A percentile compares a stretch with the other conserved stretches of the same genome.
Conservation (phyloP, 352 stramenopile species). For the Pythium scleroteichum region DNA sequence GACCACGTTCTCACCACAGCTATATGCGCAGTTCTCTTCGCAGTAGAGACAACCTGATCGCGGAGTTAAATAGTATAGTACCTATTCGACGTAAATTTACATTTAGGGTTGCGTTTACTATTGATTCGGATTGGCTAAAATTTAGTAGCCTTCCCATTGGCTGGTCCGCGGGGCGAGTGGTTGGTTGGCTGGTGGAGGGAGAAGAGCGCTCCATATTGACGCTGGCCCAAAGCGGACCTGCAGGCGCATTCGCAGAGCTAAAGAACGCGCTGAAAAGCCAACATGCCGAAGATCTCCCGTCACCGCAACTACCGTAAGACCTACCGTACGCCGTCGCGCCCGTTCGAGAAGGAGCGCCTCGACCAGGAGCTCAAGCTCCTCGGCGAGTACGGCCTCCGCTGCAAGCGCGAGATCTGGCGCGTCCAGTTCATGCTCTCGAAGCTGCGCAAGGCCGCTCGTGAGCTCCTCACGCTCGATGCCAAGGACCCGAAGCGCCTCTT, state of each 20-base stretch:
- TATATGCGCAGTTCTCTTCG: no score
- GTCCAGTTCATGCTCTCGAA: constrained; percentile 99
- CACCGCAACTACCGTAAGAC: constrained; percentile 96
- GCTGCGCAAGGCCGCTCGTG: constrained; percentile 98
- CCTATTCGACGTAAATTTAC: neutral
- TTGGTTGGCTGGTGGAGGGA: constrained; percentile 33
- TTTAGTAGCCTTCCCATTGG: constrained; percentile 2
- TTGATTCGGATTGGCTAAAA: constrained; percentile 11
- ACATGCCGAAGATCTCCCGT: constrained; percentile 87
- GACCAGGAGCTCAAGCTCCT: constrained; percentile 99
- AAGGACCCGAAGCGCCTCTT: constrained; percentile 99
- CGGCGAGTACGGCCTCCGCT: constrained; percentile 99
- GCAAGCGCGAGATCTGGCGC: constrained; percentile 99
- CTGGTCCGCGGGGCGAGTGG: constrained; percentile 14
- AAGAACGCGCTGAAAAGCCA: constrained; percentile 55
- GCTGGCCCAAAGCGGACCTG: neutral
- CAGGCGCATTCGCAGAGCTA: constrained; percentile 63
- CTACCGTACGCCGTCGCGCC: constrained; percentile 98
- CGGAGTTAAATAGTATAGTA: no score
- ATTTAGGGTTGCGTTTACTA: constrained; percentile 16
- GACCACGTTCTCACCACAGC: no score
- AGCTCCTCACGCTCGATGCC: constrained; percentile 96
- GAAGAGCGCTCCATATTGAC: constrained; percentile 18
- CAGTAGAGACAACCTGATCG: no score
- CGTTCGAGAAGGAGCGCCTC: constrained; percentile 99